phyloP scores from a whole-genome alignment of 164 flowering plant species.

The Umbellularia californica region DNA sequence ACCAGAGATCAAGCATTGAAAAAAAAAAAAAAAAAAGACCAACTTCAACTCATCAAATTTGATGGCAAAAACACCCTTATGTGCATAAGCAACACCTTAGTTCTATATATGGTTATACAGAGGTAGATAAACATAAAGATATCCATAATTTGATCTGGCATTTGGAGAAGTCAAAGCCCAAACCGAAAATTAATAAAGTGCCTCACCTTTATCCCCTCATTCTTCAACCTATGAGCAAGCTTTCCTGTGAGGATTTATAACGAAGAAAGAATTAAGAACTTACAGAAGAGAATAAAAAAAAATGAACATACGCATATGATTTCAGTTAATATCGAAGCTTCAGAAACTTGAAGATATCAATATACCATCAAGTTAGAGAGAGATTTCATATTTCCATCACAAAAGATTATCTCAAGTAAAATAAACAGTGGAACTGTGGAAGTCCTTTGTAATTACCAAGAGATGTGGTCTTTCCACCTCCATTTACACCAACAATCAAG shows the following conservation, averaged over 20 bases:
- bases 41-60: not conserved
- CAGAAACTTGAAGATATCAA: not conserved
- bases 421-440: no score
- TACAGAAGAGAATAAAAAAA: not conserved
- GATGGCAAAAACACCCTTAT: not conserved
- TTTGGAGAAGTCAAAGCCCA: not conserved
- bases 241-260: slow-evolving; percentile 57
- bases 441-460: slow-evolving; percentile 47
- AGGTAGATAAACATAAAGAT: not conserved
- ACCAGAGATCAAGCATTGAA: not conserved
- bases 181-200: not conserved
- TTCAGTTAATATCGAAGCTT: not conserved
- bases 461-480: slow-evolving; percentile 98
- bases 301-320: not conserved
- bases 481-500: slow-evolving; percentile 96
- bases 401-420: not conserved
- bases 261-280: slow-evolving; percentile 9
- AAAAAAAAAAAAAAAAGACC: not conserved
- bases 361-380: not conserved
- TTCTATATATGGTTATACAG: not conserved
- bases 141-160: not conserved
- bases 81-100: not conserved
- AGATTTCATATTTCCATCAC: not conserved
- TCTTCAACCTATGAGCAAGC: slow-evolving; percentile 82
- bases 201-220: slow-evolving; percentile 81